These are phyloP conservation scores for Mycena floridula DNA, from an alignment of 768 basidiomycete genomes.

Conservation along the genomic window DNA sequence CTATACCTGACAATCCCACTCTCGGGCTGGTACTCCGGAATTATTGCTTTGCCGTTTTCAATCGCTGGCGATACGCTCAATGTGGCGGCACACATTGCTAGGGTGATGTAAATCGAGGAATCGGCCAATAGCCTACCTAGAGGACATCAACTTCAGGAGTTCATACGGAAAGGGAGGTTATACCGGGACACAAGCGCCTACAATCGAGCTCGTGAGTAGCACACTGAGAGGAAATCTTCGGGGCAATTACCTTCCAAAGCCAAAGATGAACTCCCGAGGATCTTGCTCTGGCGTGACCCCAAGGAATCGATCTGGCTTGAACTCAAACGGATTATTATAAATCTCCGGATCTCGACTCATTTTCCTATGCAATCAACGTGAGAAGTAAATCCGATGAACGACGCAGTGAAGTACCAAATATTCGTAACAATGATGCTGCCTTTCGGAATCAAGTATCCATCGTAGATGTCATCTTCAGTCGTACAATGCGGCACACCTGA, in stretches of 20 bases:
- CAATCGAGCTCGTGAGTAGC: too few species aligned
- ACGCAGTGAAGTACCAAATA: conserved; percentile 3
- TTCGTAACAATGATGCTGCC: conserved; percentile 2
- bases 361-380: conserved; percentile 10
- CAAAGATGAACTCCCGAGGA: neutral
- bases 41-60: too few species aligned
- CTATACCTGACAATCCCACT: too few species aligned
- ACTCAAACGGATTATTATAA: conserved; percentile 1
- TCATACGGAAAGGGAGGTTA: too few species aligned
- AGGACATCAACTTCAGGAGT: neutral
- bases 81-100: too few species aligned
- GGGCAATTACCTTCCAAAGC: too few species aligned
- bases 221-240: too few species aligned
- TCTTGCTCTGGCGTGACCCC: conserved; percentile 5
- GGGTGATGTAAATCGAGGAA: conserved; percentile 18
- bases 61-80: too few species aligned
- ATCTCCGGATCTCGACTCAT: conserved; percentile 1
- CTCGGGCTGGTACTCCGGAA: too few species aligned
- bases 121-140: conserved; percentile 22
- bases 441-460: conserved; percentile 7
- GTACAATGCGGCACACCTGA: conserved; percentile 8
- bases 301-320: neutral
- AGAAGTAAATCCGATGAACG: neutral
- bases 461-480: conserved; percentile 7
- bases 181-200: too few species aligned